phyloP scores from a whole-genome alignment of 306 rosid genomes.

The Urtica urens region DNA sequence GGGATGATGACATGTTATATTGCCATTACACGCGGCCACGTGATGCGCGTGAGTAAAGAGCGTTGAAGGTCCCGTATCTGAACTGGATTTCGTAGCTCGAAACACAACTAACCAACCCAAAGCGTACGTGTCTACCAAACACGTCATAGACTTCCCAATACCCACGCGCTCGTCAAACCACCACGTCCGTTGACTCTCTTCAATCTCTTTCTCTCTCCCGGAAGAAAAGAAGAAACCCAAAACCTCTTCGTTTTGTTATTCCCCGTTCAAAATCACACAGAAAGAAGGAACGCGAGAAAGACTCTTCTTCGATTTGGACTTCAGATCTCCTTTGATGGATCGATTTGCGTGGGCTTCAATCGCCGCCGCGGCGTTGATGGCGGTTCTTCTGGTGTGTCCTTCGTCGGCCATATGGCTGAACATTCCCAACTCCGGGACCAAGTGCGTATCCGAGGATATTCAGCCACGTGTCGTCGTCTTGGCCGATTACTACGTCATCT shows the following conservation, averaged over 20 bases:
- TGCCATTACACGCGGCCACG: too few relatives aligned
- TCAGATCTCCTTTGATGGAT: too few relatives aligned
- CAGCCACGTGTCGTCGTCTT: constrained; percentile 83
- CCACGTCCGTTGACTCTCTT: too few relatives aligned
- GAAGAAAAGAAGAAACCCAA: not conserved
- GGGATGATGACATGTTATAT: too few relatives aligned
- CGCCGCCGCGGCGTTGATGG: not conserved
- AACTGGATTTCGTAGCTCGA: not conserved
- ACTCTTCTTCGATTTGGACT: too few relatives aligned
- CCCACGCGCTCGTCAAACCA: not conserved
- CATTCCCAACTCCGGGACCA: constrained; percentile 49
- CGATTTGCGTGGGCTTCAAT: constrained; percentile 5
- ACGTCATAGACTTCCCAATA: constrained; percentile 16
- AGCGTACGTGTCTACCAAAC: constrained; percentile 11
- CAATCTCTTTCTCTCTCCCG: too few relatives aligned
- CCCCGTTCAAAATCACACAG: constrained; percentile 2
- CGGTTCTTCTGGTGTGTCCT: constrained; percentile 6
- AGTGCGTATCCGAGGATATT: constrained; percentile 95
- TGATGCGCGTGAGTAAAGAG: not conserved
- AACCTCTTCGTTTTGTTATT: not conserved
- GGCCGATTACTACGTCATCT: constrained; percentile 65
- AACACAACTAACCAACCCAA: constrained; percentile 4
- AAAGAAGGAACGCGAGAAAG: not conserved
- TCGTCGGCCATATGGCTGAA: constrained; percentile 20
- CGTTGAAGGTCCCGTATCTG: not conserved